Conservation (phyloP, 805 yeast genomes). For the Saturnispora besseyi region DNA sequence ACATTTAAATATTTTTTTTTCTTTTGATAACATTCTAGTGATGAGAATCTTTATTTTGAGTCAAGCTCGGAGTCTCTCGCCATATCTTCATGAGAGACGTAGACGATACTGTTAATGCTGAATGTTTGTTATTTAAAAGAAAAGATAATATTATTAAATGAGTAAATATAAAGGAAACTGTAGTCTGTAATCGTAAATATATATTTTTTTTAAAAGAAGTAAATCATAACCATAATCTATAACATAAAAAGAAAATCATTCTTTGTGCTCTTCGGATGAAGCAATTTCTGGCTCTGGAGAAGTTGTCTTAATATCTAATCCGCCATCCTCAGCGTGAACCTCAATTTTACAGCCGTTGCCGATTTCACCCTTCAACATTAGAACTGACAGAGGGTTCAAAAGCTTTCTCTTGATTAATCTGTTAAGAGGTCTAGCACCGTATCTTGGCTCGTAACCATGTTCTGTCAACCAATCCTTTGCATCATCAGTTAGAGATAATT, state of each 20-base stretch:
- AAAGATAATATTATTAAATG: neutral
- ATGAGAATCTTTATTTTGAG: constrained; percentile 14
- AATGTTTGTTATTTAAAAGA: constrained; percentile 1
- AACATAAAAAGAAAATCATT: neutral
- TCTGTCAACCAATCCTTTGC: constrained; percentile 76
- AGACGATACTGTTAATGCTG: constrained; percentile 15
- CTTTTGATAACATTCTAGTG: constrained; percentile 5
- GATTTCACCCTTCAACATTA: constrained; percentile 72
- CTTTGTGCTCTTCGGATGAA: neutral
- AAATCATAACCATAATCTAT: neutral
- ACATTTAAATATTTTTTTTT: neutral
- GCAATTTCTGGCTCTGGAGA: neutral
- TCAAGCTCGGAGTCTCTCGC: constrained; percentile 19
- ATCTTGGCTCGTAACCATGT: constrained; percentile 81
- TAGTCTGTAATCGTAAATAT: neutral
- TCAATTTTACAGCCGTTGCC: constrained; percentile 29
- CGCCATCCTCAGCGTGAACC: constrained; percentile 4
- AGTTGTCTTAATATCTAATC: constrained; percentile 5
- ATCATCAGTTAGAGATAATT: constrained; percentile 38
- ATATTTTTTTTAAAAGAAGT: neutral
- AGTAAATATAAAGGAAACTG: neutral
- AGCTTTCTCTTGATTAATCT: constrained; percentile 75
- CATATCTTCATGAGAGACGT: constrained; percentile 14
- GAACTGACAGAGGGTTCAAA: constrained; percentile 82
- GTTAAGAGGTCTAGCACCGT: constrained; percentile 96